Percentiles rank a stretch among this genome's conserved stretches.
Evolutionary conservation across 208 protist species (phyloP).

Genomic region (Strigomonas culicis): DNA sequence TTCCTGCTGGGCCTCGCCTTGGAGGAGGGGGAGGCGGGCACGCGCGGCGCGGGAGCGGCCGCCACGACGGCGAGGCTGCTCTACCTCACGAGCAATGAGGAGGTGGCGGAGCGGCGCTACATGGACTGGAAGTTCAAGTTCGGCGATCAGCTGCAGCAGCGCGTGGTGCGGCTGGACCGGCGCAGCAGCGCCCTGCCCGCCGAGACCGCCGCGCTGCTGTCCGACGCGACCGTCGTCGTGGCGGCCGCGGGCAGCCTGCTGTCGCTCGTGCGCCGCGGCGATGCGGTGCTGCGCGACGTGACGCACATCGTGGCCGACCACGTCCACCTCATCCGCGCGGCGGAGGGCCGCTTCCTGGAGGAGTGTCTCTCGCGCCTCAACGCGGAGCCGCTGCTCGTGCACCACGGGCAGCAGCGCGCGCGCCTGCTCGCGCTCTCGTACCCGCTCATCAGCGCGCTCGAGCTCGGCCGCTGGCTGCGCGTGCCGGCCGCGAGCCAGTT

Average conservation of each 20-base stretch:
- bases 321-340: constrained; percentile 69
- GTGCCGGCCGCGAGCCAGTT: constrained; percentile 52
- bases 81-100: constrained; percentile 74
- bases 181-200: not conserved
- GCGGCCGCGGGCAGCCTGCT: constrained; percentile 43
- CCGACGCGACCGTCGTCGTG: constrained; percentile 57
- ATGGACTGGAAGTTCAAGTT: constrained; percentile 85
- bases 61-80: constrained; percentile 41
- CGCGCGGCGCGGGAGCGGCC: not conserved
- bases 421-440: constrained; percentile 84
- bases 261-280: constrained; percentile 41
- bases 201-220: constrained; percentile 16
- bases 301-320: constrained; percentile 84
- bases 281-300: constrained; percentile 38
- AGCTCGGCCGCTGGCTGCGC: constrained; percentile 85
- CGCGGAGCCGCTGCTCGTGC: constrained; percentile 53
- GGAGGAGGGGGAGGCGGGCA: constrained; percentile 17
- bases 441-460: constrained; percentile 72
- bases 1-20: constrained; percentile 67
- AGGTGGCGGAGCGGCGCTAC: constrained; percentile 65
- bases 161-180: constrained; percentile 38
- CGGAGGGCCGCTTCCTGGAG: constrained; percentile 76
- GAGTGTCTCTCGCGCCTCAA: constrained; percentile 80
- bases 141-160: constrained; percentile 55
- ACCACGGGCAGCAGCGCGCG: constrained; percentile 38